These are phyloP conservation scores for Biscutella laevigata DNA, from an alignment of 441 rosid genomes.

Conservation along the genomic window DNA sequence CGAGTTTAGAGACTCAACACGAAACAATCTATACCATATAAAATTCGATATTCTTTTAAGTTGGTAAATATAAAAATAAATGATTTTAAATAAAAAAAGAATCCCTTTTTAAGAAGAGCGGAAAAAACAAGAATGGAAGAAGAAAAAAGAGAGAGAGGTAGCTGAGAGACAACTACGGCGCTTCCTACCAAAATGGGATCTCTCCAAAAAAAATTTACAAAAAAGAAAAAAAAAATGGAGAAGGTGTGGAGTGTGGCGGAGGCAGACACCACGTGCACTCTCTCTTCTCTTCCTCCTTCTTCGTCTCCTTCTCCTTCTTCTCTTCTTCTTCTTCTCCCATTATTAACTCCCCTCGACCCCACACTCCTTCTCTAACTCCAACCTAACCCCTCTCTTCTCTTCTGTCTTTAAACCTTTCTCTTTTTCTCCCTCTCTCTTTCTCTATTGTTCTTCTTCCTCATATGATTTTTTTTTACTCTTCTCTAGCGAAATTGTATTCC, in stretches of 20 bases:
- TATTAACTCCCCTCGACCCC: slow-evolving; percentile 29
- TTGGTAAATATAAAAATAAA: not conserved
- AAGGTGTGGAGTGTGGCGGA: slow-evolving; percentile 35
- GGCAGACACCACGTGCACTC: slow-evolving; percentile 33
- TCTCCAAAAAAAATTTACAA: not conserved
- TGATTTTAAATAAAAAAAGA: not conserved
- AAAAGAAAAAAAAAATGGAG: slow-evolving; percentile 12
- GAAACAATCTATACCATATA: too few species aligned
- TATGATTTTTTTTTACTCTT: not conserved
- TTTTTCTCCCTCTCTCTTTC: not conserved
- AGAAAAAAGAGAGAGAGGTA: slow-evolving; percentile 13
- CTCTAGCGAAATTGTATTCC: not conserved
- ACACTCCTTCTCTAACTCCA: slow-evolving; percentile 30
- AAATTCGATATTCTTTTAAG: not conserved
- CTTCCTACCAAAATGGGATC: slow-evolving; percentile 17
- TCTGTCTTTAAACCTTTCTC: slow-evolving; percentile 20
- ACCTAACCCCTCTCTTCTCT: slow-evolving; percentile 24
- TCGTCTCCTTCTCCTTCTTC: slow-evolving; percentile 1
- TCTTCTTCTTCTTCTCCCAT: slow-evolving; percentile 19
- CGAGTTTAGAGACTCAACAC: too few species aligned
- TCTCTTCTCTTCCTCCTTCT: slow-evolving; percentile 9
- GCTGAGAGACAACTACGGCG: slow-evolving; percentile 27
- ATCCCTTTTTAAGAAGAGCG: not conserved
- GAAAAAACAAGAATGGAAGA: slow-evolving; percentile 26
- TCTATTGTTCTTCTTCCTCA: too few species aligned